Base-by-base conservation (phyloP, 495 filamentous ascomycete species). In the Neurospora sp. region DNA sequence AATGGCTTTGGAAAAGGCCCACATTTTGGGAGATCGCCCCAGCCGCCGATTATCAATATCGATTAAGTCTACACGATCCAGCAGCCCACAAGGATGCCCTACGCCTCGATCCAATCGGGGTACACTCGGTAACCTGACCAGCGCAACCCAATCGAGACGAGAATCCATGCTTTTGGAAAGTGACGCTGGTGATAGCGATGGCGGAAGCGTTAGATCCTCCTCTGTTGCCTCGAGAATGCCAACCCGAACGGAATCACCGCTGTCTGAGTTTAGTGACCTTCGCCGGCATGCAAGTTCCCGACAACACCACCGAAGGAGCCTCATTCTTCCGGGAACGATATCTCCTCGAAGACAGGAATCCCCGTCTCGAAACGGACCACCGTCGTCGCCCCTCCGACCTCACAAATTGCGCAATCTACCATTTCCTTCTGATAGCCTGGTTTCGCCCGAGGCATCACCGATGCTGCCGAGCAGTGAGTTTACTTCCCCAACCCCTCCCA, bases 101-200 rank as follows among this genome's bases (percentile, higher is more conserved):
- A 99, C 96, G 31, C 96, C 96, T 14, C 90, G 93, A 73, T 98
- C 94, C 4, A 90, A 96, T 74, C 89, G 89, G 42, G 93, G 92
- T 71, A 86, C 86, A 47, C 85, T 89, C 35, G 87, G 84, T 44
- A 81, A 70, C 39, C 39, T 92, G 27, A 78, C 90, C 3, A 86
- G 88, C n/a, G 89, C 88, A 39, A 88, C 81, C 83, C 77, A 87
- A 80, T 86, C 89, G 71, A 91, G 93, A 39, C 87, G 93, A 18
- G 89, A 88, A 20, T 92, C 93, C 1, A 84, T 94, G 42, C 84
- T 92, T 22, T 83, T 91, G 82, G 93, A 97, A 73, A 93, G 91
- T 74, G 94, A 97, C 79, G 82, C 90, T 14, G 86, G 82, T 6
- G 73, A 22, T 47, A 88, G 93, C 71, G 97, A 96, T 80, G 96